Evolutionary conservation across 306 rosid genomes (phyloP).

Genomic region (Dalbergia cultrata): DNA sequence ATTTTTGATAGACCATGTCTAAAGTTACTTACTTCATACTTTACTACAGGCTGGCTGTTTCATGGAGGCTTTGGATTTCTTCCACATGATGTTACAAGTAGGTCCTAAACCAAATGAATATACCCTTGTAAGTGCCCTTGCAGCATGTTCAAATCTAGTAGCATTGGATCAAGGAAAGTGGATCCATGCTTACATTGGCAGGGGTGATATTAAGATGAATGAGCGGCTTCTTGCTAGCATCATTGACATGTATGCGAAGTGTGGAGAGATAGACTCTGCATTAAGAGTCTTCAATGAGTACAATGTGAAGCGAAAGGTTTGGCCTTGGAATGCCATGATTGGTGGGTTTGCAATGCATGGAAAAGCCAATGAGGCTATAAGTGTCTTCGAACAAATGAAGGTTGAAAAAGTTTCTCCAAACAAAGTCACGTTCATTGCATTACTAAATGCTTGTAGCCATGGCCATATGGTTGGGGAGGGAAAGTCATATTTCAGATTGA

Average conservation of each 20-base stretch:
- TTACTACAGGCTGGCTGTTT: slow-evolving; percentile 55
- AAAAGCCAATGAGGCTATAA: slow-evolving; percentile 63
- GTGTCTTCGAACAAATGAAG: slow-evolving; percentile 66
- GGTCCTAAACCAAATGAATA: slow-evolving; percentile 69
- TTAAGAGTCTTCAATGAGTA: slow-evolving; percentile 54
- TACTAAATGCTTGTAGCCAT: slow-evolving; percentile 80
- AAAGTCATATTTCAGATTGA: slow-evolving; percentile 57
- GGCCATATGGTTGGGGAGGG: slow-evolving; percentile 73
- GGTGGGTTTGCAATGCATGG: slow-evolving; percentile 85
- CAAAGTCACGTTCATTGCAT: slow-evolving; percentile 67
- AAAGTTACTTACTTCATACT: slow-evolving; percentile 27
- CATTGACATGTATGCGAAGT: slow-evolving; percentile 75
- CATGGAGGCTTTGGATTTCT: slow-evolving; percentile 70
- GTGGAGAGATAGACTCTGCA: slow-evolving; percentile 72
- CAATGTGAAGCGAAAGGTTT: slow-evolving; percentile 54
- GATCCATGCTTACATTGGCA: slow-evolving; percentile 72
- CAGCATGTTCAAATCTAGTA: slow-evolving; percentile 75
- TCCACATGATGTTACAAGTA: slow-evolving; percentile 67
- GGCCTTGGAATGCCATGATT: slow-evolving; percentile 86
- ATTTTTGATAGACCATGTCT: slow-evolving; percentile 5
- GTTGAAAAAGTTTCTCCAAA: slow-evolving; percentile 60
- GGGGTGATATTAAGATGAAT: slow-evolving; percentile 62
- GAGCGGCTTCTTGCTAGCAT: slow-evolving; percentile 63
- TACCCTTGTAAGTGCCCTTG: slow-evolving; percentile 70
- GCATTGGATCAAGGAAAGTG: slow-evolving; percentile 78